Percentiles rank a stretch among this genome's conserved stretches.
phyloP scores from a whole-genome alignment of 345 rosid species.

The Salix caprea region DNA sequence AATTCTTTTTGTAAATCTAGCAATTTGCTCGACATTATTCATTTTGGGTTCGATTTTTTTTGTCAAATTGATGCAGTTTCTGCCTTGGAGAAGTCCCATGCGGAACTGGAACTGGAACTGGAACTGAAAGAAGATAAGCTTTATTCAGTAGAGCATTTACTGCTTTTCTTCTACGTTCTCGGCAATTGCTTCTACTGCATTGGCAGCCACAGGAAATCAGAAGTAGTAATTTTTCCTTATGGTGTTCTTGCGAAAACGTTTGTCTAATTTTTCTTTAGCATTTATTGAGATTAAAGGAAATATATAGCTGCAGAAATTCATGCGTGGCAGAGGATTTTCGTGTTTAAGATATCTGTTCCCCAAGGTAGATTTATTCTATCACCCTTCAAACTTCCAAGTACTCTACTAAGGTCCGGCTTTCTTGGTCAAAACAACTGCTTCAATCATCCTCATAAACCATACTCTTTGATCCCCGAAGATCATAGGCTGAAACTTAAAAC shows the following conservation, averaged over 20 bases:
- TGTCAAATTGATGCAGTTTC: constrained; percentile 5
- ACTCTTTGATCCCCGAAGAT: constrained; percentile 27
- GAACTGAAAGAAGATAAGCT: constrained; percentile 49
- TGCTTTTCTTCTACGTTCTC: constrained; percentile 42
- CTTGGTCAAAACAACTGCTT: constrained; percentile 32
- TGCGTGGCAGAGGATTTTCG: too few relatives aligned
- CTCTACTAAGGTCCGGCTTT: constrained; percentile 38
- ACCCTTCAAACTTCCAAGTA: constrained; percentile 39
- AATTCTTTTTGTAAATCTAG: not conserved
- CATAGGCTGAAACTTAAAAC: constrained; percentile 1
- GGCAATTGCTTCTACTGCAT: constrained; percentile 12
- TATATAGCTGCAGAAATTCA: too few relatives aligned
- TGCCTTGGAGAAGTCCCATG: not conserved
- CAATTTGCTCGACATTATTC: too few relatives aligned
- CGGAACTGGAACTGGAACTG: constrained; percentile 9
- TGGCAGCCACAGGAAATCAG: too few relatives aligned
- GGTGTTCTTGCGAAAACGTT: too few relatives aligned
- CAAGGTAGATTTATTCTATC: constrained; percentile 23
- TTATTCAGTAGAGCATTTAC: constrained; percentile 47
- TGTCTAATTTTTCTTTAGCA: too few relatives aligned
- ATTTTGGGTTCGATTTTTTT: too few relatives aligned
- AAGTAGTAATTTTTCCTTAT: too few relatives aligned
- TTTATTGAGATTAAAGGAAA: too few relatives aligned
- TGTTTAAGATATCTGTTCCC: too few relatives aligned
- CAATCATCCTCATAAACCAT: constrained; percentile 27